A percentile compares a stretch with the other conserved stretches of the same genome.
Conservation (phyloP, 148 eudicot species). For the Camellia granthamiana region DNA sequence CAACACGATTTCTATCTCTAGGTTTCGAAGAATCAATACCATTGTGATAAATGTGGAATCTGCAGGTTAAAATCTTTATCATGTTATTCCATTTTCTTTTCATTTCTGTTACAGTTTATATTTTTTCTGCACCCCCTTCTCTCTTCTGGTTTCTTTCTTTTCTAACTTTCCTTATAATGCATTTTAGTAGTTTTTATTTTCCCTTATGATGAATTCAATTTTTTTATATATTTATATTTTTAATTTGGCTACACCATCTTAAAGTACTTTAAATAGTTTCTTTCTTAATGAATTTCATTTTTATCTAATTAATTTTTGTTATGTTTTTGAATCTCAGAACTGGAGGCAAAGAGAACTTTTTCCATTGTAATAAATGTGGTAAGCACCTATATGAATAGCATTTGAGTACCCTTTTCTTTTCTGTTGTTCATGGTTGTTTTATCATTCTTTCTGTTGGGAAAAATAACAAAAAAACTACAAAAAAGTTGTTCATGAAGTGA, state of each 20-base stretch:
- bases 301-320: background rate
- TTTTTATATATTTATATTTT: background rate
- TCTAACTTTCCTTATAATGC: background rate
- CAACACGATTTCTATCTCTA: constrained; percentile 10
- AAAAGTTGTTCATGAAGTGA: background rate
- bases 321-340: constrained; percentile 35
- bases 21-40: constrained; percentile 78
- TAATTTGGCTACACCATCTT: background rate
- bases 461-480: background rate
- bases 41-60: constrained; percentile 79
- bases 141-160: background rate
- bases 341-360: constrained; percentile 74
- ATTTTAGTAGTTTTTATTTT: background rate
- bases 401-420: background rate
- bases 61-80: constrained; percentile 49
- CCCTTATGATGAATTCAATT: background rate
- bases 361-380: constrained; percentile 79
- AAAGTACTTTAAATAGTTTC: background rate
- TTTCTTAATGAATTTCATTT: background rate
- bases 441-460: background rate
- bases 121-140: background rate
- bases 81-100: background rate
- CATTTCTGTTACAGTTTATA: background rate
- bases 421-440: background rate
- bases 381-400: constrained; percentile 14